phyloP scores from a whole-genome alignment of 768 basidiomycete species.

The Tricholoma matsutake region DNA sequence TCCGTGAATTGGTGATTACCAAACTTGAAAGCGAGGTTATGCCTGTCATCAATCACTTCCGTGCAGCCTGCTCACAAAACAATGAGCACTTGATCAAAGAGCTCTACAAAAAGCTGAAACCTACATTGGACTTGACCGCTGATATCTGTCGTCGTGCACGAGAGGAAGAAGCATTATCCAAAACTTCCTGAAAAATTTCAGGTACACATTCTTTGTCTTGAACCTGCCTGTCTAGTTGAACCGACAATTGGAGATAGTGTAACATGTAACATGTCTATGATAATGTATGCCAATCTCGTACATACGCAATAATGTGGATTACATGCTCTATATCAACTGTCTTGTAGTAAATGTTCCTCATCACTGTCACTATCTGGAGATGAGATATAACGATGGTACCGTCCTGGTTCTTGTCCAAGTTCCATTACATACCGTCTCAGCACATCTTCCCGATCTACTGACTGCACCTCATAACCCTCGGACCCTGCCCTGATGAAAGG shows the following conservation, averaged over 20 bases:
- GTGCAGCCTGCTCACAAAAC: slow-evolving; percentile 19
- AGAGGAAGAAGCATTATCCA: background rate
- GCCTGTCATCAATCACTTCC: slow-evolving; percentile 22
- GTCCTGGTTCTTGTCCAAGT: slow-evolving; percentile 51
- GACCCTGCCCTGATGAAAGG: slow-evolving; percentile 62
- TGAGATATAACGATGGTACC: slow-evolving; percentile 69
- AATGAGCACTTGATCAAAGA: slow-evolving; percentile 22
- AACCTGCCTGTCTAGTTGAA: background rate
- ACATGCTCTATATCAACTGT: background rate
- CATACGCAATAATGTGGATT: background rate
- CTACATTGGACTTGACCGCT: slow-evolving; percentile 28
- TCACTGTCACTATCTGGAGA: slow-evolving; percentile 46
- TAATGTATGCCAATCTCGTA: background rate
- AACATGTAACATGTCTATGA: background rate
- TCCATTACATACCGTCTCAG: slow-evolving; percentile 53
- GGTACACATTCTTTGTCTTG: background rate
- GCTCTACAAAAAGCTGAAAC: slow-evolving; percentile 27
- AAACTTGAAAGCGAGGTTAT: slow-evolving; percentile 23
- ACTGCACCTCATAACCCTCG: slow-evolving; percentile 76
- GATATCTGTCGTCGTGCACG: slow-evolving; percentile 25
- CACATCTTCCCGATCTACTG: slow-evolving; percentile 61
- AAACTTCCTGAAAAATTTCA: background rate
- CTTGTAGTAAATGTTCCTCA: slow-evolving; percentile 31
- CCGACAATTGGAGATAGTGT: background rate
- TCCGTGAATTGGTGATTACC: slow-evolving; percentile 11